A percentile compares a stretch with the other conserved stretches of the same genome.
phyloP scores from a whole-genome alignment of 331 rosid genomes.

The Acacia pycnantha region DNA sequence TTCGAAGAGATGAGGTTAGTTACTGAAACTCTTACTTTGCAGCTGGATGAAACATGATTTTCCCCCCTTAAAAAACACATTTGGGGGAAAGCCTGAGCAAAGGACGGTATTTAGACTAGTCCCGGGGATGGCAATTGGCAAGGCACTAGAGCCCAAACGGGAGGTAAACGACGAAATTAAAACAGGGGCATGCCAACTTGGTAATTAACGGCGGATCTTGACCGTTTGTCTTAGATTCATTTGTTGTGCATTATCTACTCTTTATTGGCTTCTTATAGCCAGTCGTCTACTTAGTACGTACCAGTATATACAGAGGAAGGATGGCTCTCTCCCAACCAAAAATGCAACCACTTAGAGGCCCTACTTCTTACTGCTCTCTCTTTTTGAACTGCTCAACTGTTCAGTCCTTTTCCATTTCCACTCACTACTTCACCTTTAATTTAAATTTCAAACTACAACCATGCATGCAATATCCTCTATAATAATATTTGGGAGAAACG shows the following conservation, averaged over 20 bases:
- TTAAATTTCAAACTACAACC: constrained; percentile 37
- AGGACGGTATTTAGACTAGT: background rate
- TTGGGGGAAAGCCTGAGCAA: background rate
- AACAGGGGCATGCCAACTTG: background rate
- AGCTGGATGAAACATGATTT: background rate
- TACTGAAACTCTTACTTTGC: background rate
- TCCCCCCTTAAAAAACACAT: background rate
- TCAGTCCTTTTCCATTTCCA: constrained; percentile 57
- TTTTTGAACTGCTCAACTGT: constrained; percentile 18
- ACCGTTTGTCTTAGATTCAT: background rate
- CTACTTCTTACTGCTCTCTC: constrained; percentile 24
- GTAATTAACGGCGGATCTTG: constrained; percentile 28
- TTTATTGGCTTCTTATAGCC: constrained; percentile 15
- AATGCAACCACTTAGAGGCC: background rate
- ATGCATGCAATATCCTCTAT: background rate
- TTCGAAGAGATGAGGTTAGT: background rate
- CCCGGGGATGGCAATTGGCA: too few relatives aligned
- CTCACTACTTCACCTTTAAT: constrained; percentile 60
- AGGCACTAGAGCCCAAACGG: background rate
- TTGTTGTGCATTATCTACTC: background rate
- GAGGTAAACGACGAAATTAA: background rate
- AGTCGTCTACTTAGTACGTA: too few relatives aligned
- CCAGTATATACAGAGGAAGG: background rate
- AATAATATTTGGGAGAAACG: background rate
- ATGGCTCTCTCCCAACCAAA: background rate